Evolutionary conservation across 2,329 filamentous ascomycete species (phyloP), one percentile per base, ranked within the genome.

Genomic region (Emergomyces pasteurianus): DNA sequence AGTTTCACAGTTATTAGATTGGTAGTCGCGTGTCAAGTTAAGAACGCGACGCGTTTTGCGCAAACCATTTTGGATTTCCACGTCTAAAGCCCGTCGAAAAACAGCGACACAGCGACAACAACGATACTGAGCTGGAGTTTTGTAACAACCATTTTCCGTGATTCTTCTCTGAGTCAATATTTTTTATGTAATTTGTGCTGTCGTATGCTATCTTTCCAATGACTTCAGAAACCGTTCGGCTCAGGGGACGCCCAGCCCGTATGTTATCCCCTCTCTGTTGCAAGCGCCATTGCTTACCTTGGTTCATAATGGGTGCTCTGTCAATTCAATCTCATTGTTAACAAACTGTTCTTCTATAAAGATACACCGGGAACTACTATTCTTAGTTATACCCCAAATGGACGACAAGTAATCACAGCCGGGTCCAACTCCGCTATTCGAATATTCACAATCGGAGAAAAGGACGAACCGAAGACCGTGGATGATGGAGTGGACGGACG

Each of bases 371-470:
- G 95, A 65, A 84, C 86, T 61, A 97, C 95, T 2, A 91, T 86
- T 67, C 86, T 95, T 66, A 84, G 88, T 65, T 97, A 97, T 75
- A 96, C 92, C 0, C 89, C 90, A 7, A 86, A 95, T 73, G 94
- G 95, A 64, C 83, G 82, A 67, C 89, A 88, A 68, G 81, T 99
- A 61, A 85, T 97, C 66, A 97, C 94, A 12, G 92, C 91, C 63
- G 94, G 94, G 65, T 88, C 90, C 62, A 96, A 97, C 77, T 95
- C 95, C 70, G 90, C 90, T 8, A 91, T 96, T 69, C 89, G 95
- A 57, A 84, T 97, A 57, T 99, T 95, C 78, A 89, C 87, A 66
- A 94, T 92, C 16, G 90, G 90, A 63, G 94, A 88, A 46, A 89
- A 95, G 76, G 92, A 91, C 67, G 94, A 99, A 73, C 94, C 95